Evolutionary conservation across 1,139 yeast genomes (phyloP).

Genomic region (Saccharomyces pastorianus): DNA sequence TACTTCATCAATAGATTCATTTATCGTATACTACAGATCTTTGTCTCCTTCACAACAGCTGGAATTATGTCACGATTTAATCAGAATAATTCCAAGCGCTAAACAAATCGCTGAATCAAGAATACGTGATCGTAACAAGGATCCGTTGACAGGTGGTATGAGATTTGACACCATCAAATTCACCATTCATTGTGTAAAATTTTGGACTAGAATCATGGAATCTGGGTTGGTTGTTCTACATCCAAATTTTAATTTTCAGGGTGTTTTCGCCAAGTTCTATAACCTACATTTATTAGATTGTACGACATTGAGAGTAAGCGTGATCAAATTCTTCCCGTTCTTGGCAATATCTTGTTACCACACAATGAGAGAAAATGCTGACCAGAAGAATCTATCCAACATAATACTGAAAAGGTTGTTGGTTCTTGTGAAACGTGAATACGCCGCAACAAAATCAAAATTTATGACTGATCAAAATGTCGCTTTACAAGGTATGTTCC

Average conservation of each 20-base stretch:
- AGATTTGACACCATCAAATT: constrained; percentile 15
- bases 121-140: constrained; percentile 16
- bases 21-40: constrained; percentile 34
- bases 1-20: constrained; percentile 38
- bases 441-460: constrained; percentile 1
- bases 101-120: constrained; percentile 16
- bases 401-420: constrained; percentile 16
- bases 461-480: constrained; percentile 7
- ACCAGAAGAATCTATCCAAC: neutral
- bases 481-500: constrained; percentile 16
- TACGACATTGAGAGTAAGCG: constrained; percentile 9
- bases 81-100: constrained; percentile 18
- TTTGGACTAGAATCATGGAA: constrained; percentile 30
- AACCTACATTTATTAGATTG: constrained; percentile 41
- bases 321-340: constrained; percentile 17
- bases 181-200: constrained; percentile 26
- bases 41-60: constrained; percentile 3
- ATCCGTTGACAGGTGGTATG: constrained; percentile 6
- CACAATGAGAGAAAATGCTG: neutral
- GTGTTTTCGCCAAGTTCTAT: constrained; percentile 45
- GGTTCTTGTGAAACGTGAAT: constrained; percentile 9
- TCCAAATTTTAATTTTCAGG: constrained; percentile 33
- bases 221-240: constrained; percentile 31
- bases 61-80: constrained; percentile 14
- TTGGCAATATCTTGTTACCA: constrained; percentile 10